A percentile compares a stretch with the other conserved stretches of the same genome.
Conservation (phyloP, 768 basidiomycete species). For the Lepiota subincarnata region DNA sequence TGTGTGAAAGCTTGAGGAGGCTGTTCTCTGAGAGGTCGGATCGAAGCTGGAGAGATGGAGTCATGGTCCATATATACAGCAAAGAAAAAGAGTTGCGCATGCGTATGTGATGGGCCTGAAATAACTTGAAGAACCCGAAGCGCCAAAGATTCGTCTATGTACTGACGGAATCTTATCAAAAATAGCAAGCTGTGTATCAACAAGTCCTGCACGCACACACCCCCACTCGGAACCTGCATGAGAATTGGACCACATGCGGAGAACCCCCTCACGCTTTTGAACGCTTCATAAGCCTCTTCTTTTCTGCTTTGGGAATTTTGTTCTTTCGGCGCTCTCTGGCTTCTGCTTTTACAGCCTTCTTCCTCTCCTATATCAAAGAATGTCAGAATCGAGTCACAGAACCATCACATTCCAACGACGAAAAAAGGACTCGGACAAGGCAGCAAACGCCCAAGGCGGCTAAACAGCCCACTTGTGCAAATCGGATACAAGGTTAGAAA, state of each 20-base stretch:
- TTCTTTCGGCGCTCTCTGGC: slow-evolving; percentile 83
- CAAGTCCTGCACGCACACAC: not conserved
- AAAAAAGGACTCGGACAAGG: too few relatives aligned
- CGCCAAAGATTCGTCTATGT: not conserved
- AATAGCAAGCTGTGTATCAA: slow-evolving; percentile 3
- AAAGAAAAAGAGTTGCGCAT: too few relatives aligned
- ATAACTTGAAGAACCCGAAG: too few relatives aligned
- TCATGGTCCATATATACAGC: too few relatives aligned
- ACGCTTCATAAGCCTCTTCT: slow-evolving; percentile 77
- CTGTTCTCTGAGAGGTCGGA: too few relatives aligned
- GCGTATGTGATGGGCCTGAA: too few relatives aligned
- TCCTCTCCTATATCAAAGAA: slow-evolving; percentile 67
- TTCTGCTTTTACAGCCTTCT: slow-evolving; percentile 84
- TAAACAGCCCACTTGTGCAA: too few relatives aligned
- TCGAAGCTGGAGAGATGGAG: too few relatives aligned
- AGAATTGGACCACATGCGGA: not conserved
- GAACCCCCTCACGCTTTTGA: slow-evolving; percentile 18
- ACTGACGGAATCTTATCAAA: not conserved
- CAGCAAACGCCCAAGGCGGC: too few relatives aligned
- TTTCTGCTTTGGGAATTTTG: slow-evolving; percentile 96
- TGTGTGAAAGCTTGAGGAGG: too few relatives aligned
- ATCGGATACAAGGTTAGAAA: too few relatives aligned
- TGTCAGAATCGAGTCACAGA: not conserved
- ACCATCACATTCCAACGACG: too few relatives aligned
- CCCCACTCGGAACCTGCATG: not conserved